Conservation (phyloP, 2,329 filamentous ascomycete species). For the Neofusicoccum umdonicola region DNA sequence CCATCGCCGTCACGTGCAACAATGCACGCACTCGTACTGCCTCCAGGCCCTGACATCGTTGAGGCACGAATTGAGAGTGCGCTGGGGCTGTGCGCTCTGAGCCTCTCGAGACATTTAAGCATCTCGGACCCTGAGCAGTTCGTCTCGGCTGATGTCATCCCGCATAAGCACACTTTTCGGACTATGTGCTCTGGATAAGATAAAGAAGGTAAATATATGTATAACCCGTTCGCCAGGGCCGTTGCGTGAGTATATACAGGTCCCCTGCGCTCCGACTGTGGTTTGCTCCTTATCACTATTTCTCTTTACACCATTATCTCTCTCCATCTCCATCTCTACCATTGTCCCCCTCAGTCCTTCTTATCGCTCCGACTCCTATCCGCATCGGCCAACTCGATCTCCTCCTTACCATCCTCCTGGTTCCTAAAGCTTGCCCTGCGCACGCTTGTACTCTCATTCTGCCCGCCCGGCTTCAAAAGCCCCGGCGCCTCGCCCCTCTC, state of each 20-base stretch:
- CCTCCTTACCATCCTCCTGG: constrained; percentile 13
- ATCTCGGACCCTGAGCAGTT: neutral
- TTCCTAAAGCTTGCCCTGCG: constrained; percentile 25
- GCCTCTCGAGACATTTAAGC: neutral
- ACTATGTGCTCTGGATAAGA: neutral
- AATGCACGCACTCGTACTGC: neutral
- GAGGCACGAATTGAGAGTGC: no score
- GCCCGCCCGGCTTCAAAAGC: neutral
- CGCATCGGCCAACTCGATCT: constrained; percentile 23
- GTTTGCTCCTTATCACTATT: neutral
- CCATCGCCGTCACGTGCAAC: neutral
- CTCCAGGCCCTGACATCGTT: no score
- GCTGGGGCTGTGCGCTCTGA: neutral
- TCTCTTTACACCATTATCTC: neutral
- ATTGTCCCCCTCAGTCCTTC: neutral
- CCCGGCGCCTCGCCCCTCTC: constrained; percentile 27
- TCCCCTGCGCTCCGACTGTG: neutral
- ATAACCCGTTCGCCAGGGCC: neutral
- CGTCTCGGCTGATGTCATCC: neutral
- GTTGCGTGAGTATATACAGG: neutral
- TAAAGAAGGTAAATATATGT: neutral
- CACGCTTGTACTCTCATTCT: constrained; percentile 16
- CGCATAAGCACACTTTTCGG: neutral
- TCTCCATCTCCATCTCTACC: no score
- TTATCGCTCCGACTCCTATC: neutral